phyloP scores from a whole-genome alignment of 73 alveolate species.

The Tetrahymena malaccensis region DNA sequence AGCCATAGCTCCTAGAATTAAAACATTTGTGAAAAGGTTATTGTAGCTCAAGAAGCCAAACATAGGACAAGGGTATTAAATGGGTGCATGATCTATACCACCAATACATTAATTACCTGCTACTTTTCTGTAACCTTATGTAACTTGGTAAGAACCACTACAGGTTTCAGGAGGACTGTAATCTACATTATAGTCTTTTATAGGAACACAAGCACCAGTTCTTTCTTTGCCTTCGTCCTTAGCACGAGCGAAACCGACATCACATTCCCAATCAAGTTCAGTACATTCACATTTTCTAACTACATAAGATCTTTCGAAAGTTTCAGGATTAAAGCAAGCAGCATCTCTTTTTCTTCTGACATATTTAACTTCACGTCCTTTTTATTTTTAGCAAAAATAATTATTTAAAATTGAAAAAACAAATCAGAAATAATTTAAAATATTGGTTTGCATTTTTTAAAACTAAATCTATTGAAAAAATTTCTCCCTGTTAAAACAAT shows the following conservation, averaged over 20 bases:
- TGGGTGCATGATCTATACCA: constrained; percentile 67
- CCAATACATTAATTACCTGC: constrained; percentile 86
- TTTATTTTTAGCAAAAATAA: not conserved
- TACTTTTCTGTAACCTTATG: constrained; percentile 78
- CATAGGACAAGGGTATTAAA: constrained; percentile 48
- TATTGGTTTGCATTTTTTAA: too few relatives aligned
- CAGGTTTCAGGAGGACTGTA: constrained; percentile 15
- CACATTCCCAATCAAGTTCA: constrained; percentile 88
- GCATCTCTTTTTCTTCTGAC: constrained; percentile 77
- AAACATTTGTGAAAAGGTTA: not conserved
- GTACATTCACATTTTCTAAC: constrained; percentile 73
- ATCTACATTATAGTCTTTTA: not conserved
- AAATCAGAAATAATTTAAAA: too few relatives aligned
- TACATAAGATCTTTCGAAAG: constrained; percentile 48
- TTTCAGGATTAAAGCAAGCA: constrained; percentile 80
- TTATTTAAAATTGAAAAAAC: not conserved
- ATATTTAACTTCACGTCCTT: constrained; percentile 74
- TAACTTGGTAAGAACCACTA: constrained; percentile 52
- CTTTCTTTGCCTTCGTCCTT: constrained; percentile 15
- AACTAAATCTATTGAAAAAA: too few relatives aligned
- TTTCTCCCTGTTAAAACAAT: too few relatives aligned
- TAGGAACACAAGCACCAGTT: constrained; percentile 6
- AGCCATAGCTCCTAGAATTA: not conserved
- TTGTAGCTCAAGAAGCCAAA: not conserved
- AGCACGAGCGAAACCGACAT: constrained; percentile 60